Conservation (phyloP, 768 basidiomycete genomes). For the Collybia mongolica region DNA sequence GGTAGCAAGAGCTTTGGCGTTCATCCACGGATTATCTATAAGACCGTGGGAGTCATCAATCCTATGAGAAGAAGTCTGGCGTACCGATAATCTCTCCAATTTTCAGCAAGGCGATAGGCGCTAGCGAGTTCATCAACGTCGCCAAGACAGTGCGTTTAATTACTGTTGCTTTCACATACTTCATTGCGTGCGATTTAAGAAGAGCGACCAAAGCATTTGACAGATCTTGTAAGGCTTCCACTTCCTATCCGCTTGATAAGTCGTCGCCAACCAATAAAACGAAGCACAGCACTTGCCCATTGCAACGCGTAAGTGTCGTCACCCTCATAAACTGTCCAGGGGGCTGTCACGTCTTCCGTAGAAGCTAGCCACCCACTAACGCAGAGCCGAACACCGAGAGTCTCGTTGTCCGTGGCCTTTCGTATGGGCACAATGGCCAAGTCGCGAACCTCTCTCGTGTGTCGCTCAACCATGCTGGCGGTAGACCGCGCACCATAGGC, state of each 20-base stretch:
- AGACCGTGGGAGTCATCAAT: background rate
- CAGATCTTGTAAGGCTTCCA: conserved; percentile 48
- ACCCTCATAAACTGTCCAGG: conserved; percentile 50
- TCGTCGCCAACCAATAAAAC: background rate
- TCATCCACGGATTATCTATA: conserved; percentile 59
- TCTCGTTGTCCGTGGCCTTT: conserved; percentile 33
- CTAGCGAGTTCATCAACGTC: conserved; percentile 44
- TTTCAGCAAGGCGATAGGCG: conserved; percentile 48
- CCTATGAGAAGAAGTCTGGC: conserved; percentile 6
- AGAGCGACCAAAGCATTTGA: conserved; percentile 44
- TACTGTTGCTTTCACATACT: conserved; percentile 46
- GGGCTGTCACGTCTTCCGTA: conserved; percentile 44
- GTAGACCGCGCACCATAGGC: conserved; percentile 51
- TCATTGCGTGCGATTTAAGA: conserved; percentile 47
- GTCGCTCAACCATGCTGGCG: conserved; percentile 46
- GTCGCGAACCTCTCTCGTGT: conserved; percentile 50
- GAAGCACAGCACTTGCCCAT: conserved; percentile 40
- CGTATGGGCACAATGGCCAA: conserved; percentile 48
- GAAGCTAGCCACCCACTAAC: conserved; percentile 53
- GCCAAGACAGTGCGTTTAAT: conserved; percentile 52
- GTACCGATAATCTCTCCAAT: conserved; percentile 54
- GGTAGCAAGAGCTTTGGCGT: conserved; percentile 46
- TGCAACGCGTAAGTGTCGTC: conserved; percentile 57
- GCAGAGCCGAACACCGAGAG: conserved; percentile 50
- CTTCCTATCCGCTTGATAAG: conserved; percentile 38